These are phyloP conservation scores for Geranium rotundifolium DNA, from an alignment of 345 rosid genomes.

Conservation along the genomic window DNA sequence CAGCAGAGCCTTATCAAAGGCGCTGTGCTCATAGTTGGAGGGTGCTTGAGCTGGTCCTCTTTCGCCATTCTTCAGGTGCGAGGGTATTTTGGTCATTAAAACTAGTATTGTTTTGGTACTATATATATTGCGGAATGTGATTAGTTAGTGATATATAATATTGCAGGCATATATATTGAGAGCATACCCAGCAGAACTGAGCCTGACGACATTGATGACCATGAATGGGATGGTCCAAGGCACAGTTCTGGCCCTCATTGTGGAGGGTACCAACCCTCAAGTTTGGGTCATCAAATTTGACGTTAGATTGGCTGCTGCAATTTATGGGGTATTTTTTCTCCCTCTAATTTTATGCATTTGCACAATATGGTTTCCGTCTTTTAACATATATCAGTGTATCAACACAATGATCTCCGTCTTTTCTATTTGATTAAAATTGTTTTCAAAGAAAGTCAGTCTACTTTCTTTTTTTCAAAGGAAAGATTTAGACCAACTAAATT, in stretches of 20 bases:
- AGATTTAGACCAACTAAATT: too few relatives aligned
- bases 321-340: constrained; percentile 11
- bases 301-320: constrained; percentile 22
- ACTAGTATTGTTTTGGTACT: too few relatives aligned
- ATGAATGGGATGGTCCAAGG: constrained; percentile 20
- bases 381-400: too few relatives aligned
- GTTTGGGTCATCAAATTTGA: constrained; percentile 18
- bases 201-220: constrained; percentile 16
- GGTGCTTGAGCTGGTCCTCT: constrained; percentile 20
- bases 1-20: constrained; percentile 16
- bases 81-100: background rate
- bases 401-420: too few relatives aligned
- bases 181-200: constrained; percentile 14
- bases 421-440: too few relatives aligned
- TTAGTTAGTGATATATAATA: too few relatives aligned
- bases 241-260: constrained; percentile 14
- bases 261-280: constrained; percentile 16
- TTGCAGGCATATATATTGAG: constrained; percentile 13
- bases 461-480: too few relatives aligned
- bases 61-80: constrained; percentile 19
- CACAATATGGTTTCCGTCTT: too few relatives aligned
- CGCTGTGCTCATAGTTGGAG: constrained; percentile 18
- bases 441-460: too few relatives aligned
- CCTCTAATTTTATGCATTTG: background rate
- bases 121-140: too few relatives aligned